Conservation (phyloP, 257 asterid genomes). For the Craterostigma plantagineum region DNA sequence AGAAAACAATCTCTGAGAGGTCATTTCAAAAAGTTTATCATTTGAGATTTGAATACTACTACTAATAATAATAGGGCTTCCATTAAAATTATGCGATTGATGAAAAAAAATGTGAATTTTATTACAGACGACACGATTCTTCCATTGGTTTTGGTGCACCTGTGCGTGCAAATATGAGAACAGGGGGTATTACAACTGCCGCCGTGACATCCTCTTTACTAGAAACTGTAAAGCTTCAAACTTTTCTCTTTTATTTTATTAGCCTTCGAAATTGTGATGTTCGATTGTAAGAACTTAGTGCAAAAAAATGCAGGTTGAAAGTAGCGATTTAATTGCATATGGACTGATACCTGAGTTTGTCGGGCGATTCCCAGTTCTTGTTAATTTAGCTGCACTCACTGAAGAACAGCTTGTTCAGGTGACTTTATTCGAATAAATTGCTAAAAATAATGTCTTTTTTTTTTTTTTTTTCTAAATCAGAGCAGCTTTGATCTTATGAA, state of each 20-base stretch:
- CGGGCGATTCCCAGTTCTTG: slow-evolving; percentile 93
- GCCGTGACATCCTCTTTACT: slow-evolving; percentile 81
- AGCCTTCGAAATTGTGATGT: not conserved
- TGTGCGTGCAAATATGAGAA: slow-evolving; percentile 91
- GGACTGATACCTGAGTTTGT: slow-evolving; percentile 98
- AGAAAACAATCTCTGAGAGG: slow-evolving; percentile 97
- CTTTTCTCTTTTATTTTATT: not conserved
- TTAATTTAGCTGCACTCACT: slow-evolving; percentile 80
- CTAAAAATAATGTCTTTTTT: not conserved
- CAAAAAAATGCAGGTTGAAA: slow-evolving; percentile 58
- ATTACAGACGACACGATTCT: slow-evolving; percentile 91
- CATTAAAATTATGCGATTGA: not conserved
- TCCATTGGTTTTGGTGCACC: slow-evolving; percentile 98
- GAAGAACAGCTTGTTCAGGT: slow-evolving; percentile 99
- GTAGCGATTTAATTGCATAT: slow-evolving; percentile 92
- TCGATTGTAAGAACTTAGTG: not conserved
- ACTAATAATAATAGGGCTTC: not conserved
- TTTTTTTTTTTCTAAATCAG: too few species aligned
- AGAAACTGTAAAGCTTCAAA: slow-evolving; percentile 47
- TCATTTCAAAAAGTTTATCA: slow-evolving; percentile 4
- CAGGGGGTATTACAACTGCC: slow-evolving; percentile 56
- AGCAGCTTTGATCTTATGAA: not conserved
- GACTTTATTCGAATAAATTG: not conserved
- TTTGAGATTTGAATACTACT: not conserved
- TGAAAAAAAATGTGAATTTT: slow-evolving; percentile 1